Conservation (phyloP, 2,329 filamentous ascomycete species). For the Nigrospora osmanthi region DNA sequence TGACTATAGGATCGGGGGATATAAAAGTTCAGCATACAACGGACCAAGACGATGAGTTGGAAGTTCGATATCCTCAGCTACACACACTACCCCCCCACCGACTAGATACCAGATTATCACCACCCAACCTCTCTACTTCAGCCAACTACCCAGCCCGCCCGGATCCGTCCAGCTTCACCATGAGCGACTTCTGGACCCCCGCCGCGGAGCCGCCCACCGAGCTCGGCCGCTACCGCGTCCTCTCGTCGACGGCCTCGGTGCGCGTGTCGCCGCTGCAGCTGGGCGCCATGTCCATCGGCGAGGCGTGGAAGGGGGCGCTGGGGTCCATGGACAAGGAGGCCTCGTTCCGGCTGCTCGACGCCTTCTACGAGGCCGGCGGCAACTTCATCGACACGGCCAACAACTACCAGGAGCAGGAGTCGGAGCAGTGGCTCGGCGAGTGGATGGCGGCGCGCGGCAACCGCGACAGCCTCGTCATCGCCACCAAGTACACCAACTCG, state of each 20-base stretch:
- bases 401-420: conserved; percentile 50
- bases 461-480: conserved; percentile 45
- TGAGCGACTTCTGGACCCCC: neutral
- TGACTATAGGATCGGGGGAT: no score
- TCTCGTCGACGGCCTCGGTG: conserved; percentile 40
- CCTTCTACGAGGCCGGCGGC: conserved; percentile 47
- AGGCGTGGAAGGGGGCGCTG: conserved; percentile 32
- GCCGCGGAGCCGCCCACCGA: conserved; percentile 32
- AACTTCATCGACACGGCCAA: conserved; percentile 63
- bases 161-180: neutral
- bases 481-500: conserved; percentile 48
- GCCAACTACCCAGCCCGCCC: no score
- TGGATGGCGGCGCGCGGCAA: conserved; percentile 43
- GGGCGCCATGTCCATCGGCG: conserved; percentile 45
- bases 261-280: conserved; percentile 45
- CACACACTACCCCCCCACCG: no score
- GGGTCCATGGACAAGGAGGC: conserved; percentile 46
- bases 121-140: no score
- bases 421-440: conserved; percentile 49
- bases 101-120: no score
- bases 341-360: conserved; percentile 49
- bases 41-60: no score
- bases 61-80: no score
- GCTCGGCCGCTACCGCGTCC: conserved; percentile 43
- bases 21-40: no score